Percentiles rank a stretch among this genome's conserved stretches.
Conservation (phyloP, 768 basidiomycete genomes). For the Piloderma croceum region DNA sequence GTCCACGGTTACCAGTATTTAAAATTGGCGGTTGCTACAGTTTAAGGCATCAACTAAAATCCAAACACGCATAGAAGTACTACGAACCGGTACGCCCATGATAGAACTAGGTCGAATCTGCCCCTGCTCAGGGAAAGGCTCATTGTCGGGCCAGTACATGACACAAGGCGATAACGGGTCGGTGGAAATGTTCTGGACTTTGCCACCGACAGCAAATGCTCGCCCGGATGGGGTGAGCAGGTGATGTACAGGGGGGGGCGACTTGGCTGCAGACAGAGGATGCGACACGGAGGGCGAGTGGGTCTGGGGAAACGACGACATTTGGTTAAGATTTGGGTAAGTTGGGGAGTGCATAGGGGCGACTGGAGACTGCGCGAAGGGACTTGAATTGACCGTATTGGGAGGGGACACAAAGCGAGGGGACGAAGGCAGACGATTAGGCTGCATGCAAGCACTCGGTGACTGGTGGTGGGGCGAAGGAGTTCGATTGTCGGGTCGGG, state of each 20-base stretch:
- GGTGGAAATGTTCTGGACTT: slow-evolving; percentile 71
- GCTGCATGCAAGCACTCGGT: slow-evolving; percentile 15
- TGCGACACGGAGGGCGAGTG: slow-evolving; percentile 21
- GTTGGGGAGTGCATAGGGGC: slow-evolving; percentile 18
- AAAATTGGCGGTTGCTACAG: slow-evolving; percentile 76
- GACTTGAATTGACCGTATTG: slow-evolving; percentile 4
- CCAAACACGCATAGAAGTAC: neutral
- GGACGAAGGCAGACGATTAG: slow-evolving; percentile 19
- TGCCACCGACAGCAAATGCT: slow-evolving; percentile 69
- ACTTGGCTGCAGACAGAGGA: neutral
- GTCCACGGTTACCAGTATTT: slow-evolving; percentile 84
- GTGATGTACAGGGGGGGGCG: slow-evolving; percentile 39
- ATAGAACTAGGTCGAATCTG: slow-evolving; percentile 65
- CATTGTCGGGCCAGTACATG: slow-evolving; percentile 92
- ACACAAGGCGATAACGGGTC: slow-evolving; percentile 71
- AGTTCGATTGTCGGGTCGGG: slow-evolving; percentile 37
- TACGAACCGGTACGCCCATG: slow-evolving; percentile 48
- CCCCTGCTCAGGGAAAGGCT: slow-evolving; percentile 72
- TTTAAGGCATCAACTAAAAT: neutral
- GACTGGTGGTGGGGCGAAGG: slow-evolving; percentile 28
- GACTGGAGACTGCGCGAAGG: slow-evolving; percentile 14
- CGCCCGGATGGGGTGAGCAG: slow-evolving; percentile 81
- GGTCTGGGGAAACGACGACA: too few relatives aligned
- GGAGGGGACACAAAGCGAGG: slow-evolving; percentile 19
- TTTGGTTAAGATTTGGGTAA: too few relatives aligned